phyloP scores from a whole-genome alignment of 1,139 yeast species.

The Pichia sp. region DNA sequence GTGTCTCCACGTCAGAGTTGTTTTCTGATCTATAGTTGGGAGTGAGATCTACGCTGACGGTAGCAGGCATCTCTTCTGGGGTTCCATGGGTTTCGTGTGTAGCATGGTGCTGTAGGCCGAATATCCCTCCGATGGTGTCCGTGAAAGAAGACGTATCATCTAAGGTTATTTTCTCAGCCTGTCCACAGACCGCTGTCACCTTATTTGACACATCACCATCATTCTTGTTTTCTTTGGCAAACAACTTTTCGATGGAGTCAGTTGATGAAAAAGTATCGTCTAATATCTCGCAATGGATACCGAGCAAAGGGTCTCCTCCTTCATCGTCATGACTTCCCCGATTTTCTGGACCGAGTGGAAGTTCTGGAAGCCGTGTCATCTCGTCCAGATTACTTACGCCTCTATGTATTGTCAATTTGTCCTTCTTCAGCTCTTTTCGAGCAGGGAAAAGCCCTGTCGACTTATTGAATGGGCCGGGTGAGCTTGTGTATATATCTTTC shows the following conservation, averaged over 20 bases:
- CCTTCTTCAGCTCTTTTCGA: neutral
- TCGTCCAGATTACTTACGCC: constrained; percentile 8
- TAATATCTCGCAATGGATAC: neutral
- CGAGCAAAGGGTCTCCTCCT: no score
- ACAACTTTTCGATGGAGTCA: constrained; percentile 4
- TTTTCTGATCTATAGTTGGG: no score
- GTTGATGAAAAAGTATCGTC: constrained; percentile 7
- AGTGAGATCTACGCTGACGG: no score
- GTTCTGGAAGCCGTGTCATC: constrained; percentile 3
- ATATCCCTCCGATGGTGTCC: neutral
- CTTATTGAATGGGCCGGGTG: neutral
- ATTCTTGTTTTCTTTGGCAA: neutral
- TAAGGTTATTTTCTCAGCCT: no score
- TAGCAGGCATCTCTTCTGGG: no score
- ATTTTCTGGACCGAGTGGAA: constrained; percentile 2
- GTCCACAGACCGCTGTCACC: no score
- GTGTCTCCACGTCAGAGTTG: no score
- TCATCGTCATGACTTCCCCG: neutral
- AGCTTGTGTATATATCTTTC: neutral
- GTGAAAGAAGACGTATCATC: neutral
- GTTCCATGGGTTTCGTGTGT: neutral
- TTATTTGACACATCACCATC: no score
- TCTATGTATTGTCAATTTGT: neutral
- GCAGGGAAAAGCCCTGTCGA: neutral
- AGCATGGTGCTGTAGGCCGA: neutral